These are phyloP conservation scores for Paramecium pentaurelia DNA, from an alignment of 73 alveolate genomes.

Conservation along the genomic window DNA sequence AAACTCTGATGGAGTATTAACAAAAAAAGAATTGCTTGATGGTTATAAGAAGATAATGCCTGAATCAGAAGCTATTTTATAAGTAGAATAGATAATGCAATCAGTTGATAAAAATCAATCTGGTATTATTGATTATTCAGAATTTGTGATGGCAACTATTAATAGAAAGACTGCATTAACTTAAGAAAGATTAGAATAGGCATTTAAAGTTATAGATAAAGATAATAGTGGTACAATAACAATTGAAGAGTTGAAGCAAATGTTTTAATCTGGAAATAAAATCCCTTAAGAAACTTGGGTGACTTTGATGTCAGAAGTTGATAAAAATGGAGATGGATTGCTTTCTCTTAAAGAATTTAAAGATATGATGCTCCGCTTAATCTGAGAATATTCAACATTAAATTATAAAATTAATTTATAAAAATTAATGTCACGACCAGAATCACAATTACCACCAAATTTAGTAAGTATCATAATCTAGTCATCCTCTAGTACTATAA, in stretches of 20 bases:
- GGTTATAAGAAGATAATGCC: slow-evolving; percentile 65
- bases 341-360: slow-evolving; percentile 53
- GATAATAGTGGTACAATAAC: slow-evolving; percentile 79
- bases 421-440: slow-evolving; percentile 30
- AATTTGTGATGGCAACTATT: slow-evolving; percentile 65
- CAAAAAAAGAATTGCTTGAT: slow-evolving; percentile 70
- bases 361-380: slow-evolving; percentile 54
- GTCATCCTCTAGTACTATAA: slow-evolving; percentile 23
- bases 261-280: slow-evolving; percentile 40
- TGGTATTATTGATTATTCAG: slow-evolving; percentile 57
- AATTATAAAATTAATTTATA: background rate
- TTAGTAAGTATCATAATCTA: background rate
- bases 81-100: slow-evolving; percentile 68
- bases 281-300: slow-evolving; percentile 51
- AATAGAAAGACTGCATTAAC: slow-evolving; percentile 66
- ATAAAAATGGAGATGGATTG: slow-evolving; percentile 64
- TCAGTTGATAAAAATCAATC: slow-evolving; percentile 48
- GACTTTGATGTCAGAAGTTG: slow-evolving; percentile 50
- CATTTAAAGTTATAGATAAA: slow-evolving; percentile 76
- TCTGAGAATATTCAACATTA: background rate
- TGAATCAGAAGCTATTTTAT: slow-evolving; percentile 54
- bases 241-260: slow-evolving; percentile 69
- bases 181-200: slow-evolving; percentile 72
- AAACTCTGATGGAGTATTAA: slow-evolving; percentile 60
- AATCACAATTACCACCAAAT: slow-evolving; percentile 41